A percentile compares a stretch with the other conserved stretches of the same genome.
Conservation (phyloP, 495 filamentous ascomycete species). For the Penicillium verhagenii region DNA sequence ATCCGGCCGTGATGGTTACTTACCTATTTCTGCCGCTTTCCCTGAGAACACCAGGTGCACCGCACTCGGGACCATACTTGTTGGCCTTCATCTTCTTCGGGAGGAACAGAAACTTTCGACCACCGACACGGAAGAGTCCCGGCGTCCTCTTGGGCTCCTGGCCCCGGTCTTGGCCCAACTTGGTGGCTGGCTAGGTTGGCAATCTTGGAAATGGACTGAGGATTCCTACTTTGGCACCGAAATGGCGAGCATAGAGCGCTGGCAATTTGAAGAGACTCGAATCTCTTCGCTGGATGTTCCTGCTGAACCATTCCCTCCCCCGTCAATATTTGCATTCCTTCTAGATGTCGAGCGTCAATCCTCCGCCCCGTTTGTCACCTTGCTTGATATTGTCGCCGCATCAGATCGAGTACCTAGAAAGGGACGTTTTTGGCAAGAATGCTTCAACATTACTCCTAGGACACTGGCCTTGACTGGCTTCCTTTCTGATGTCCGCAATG, state of each 20-base stretch:
- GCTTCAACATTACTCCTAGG: conserved; percentile 58
- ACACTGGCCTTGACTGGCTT: conserved; percentile 65
- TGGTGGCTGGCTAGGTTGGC: conserved; percentile 81
- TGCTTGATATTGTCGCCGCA: conserved; percentile 55
- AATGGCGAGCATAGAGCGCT: conserved; percentile 57
- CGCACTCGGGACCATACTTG: conserved; percentile 64
- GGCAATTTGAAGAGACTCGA: conserved; percentile 58
- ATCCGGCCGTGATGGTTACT: conserved; percentile 53
- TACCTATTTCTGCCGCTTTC: conserved; percentile 59
- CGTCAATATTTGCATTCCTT: conserved; percentile 69
- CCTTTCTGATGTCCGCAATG: conserved; percentile 35
- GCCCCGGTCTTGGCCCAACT: conserved; percentile 76
- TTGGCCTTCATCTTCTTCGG: conserved; percentile 77
- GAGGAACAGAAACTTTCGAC: conserved; percentile 88
- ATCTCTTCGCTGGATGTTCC: conserved; percentile 48
- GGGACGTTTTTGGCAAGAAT: conserved; percentile 41
- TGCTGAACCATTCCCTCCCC: conserved; percentile 61
- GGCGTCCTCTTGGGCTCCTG: conserved; percentile 53
- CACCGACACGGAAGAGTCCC: conserved; percentile 54
- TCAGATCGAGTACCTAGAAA: conserved; percentile 38
- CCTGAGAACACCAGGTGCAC: conserved; percentile 54
- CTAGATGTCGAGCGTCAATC: conserved; percentile 39
- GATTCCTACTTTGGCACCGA: conserved; percentile 69
- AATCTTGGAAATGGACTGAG: conserved; percentile 58
- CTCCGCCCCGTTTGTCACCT: conserved; percentile 53